Conservation (phyloP, 257 asterid genomes). For the Gentiana dahurica region DNA sequence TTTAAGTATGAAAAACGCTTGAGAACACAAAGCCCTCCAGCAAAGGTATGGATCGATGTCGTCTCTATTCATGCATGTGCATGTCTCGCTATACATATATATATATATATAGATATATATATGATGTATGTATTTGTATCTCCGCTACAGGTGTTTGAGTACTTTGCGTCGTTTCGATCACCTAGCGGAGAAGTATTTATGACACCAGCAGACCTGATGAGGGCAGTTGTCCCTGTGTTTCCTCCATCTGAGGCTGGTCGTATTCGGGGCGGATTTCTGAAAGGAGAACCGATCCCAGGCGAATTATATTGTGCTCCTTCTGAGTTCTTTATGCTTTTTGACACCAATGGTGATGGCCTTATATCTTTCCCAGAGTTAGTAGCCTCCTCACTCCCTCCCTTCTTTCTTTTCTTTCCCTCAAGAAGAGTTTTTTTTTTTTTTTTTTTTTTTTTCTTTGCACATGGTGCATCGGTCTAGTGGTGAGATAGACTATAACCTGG, state of each 20-base stretch:
- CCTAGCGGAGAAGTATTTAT: slow-evolving; percentile 62
- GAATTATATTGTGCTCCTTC: slow-evolving; percentile 70
- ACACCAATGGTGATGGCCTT: slow-evolving; percentile 77
- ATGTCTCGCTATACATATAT: no score
- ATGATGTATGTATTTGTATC: no score
- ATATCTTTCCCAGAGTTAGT: slow-evolving; percentile 83
- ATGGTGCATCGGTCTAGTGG: no score
- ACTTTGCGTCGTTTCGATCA: slow-evolving; percentile 58
- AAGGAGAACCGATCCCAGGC: slow-evolving; percentile 43
- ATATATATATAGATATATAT: no score
- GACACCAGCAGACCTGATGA: slow-evolving; percentile 84
- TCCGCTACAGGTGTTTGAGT: slow-evolving; percentile 66
- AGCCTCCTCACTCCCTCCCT: background rate
- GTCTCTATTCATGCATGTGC: no score
- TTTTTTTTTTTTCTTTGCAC: no score
- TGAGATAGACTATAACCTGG: no score
- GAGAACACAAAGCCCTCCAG: slow-evolving; percentile 78
- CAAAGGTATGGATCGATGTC: slow-evolving; percentile 39
- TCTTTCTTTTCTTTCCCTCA: background rate
- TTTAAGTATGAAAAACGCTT: slow-evolving; percentile 93
- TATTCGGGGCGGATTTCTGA: slow-evolving; percentile 63
- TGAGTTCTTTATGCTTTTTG: slow-evolving; percentile 74
- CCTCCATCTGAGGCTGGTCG: slow-evolving; percentile 70
- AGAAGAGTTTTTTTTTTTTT: no score
- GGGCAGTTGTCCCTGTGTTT: slow-evolving; percentile 86